Evolutionary conservation across 2,329 filamentous ascomycete species (phyloP).

Genomic region (Fusarium hainanense): DNA sequence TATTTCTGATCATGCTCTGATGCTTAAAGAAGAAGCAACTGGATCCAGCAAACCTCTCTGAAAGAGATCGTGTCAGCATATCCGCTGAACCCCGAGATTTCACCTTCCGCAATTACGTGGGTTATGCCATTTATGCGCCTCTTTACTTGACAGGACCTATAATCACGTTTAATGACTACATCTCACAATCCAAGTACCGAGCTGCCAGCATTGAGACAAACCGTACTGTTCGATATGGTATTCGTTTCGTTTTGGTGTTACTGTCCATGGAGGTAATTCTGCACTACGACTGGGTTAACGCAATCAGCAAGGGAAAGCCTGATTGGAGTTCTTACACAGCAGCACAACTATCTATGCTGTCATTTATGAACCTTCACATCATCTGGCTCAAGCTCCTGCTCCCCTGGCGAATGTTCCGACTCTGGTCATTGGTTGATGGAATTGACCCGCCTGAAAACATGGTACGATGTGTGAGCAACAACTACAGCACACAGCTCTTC

Average conservation of each 20-base stretch:
- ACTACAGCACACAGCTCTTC: slow-evolving; percentile 90
- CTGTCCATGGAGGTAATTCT: slow-evolving; percentile 91
- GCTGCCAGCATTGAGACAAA: slow-evolving; percentile 74
- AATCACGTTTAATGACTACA: slow-evolving; percentile 97
- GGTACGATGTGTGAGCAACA: slow-evolving; percentile 95
- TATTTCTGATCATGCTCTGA: slow-evolving; percentile 61
- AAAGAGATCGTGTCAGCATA: slow-evolving; percentile 84
- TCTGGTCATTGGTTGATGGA: slow-evolving; percentile 92
- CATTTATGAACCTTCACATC: slow-evolving; percentile 95
- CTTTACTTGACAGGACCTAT: slow-evolving; percentile 94
- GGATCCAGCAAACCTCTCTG: slow-evolving; percentile 86
- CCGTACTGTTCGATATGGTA: slow-evolving; percentile 82
- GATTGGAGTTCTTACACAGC: slow-evolving; percentile 87
- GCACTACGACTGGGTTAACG: slow-evolving; percentile 93
- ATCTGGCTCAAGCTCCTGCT: slow-evolving; percentile 98
- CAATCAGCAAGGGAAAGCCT: slow-evolving; percentile 84
- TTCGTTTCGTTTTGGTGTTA: slow-evolving; percentile 83
- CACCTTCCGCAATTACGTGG: slow-evolving; percentile 86
- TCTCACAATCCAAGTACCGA: slow-evolving; percentile 83
- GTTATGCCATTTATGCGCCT: slow-evolving; percentile 90
- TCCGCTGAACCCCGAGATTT: slow-evolving; percentile 79
- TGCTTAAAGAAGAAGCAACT: slow-evolving; percentile 94
- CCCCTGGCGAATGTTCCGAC: slow-evolving; percentile 97
- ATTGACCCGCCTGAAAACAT: slow-evolving; percentile 98
- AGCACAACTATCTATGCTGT: slow-evolving; percentile 87